These are phyloP conservation scores for Beauveria sp. DNA, from an alignment of 2,329 filamentous ascomycete genomes.

Conservation along the genomic window DNA sequence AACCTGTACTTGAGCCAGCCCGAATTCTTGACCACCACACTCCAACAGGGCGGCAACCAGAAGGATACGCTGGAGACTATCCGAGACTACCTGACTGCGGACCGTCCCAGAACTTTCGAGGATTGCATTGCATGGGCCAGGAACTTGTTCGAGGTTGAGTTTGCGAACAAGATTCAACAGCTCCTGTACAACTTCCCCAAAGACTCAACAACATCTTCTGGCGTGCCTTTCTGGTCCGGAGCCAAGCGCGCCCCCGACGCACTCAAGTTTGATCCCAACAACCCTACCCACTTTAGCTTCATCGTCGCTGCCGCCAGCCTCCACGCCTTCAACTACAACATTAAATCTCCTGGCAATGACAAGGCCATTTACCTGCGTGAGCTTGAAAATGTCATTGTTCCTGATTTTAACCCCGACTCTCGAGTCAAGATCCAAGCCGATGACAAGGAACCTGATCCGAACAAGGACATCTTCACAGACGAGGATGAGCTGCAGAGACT, in stretches of 20 bases:
- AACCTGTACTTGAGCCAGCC: slow-evolving; percentile 90
- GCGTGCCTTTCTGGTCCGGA: slow-evolving; percentile 94
- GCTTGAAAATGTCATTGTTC: slow-evolving; percentile 86
- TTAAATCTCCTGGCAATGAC: slow-evolving; percentile 68
- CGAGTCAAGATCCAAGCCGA: slow-evolving; percentile 94
- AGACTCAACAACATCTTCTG: slow-evolving; percentile 79
- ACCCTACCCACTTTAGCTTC: slow-evolving; percentile 82
- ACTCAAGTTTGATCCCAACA: slow-evolving; percentile 78
- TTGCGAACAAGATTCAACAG: slow-evolving; percentile 93
- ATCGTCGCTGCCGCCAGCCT: slow-evolving; percentile 83
- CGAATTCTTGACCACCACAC: slow-evolving; percentile 76
- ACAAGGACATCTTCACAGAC: slow-evolving; percentile 64
- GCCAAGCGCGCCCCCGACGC: slow-evolving; percentile 93
- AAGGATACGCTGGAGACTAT: slow-evolving; percentile 89
- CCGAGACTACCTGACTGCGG: slow-evolving; percentile 80
- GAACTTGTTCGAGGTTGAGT: slow-evolving; percentile 89
- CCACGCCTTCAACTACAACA: slow-evolving; percentile 96
- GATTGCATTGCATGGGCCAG: slow-evolving; percentile 97
- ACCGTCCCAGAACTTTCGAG: slow-evolving; percentile 86
- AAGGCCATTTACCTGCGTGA: slow-evolving; percentile 70
- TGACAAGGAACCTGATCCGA: slow-evolving; percentile 91
- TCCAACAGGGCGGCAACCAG: slow-evolving; percentile 92
- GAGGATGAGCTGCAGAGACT: slow-evolving; percentile 68
- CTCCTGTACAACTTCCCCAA: slow-evolving; percentile 96
- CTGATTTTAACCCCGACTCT: slow-evolving; percentile 85